These are phyloP conservation scores for Sporothrix schenckii DNA, from an alignment of 2,329 filamentous ascomycete species.

Conservation along the genomic window DNA sequence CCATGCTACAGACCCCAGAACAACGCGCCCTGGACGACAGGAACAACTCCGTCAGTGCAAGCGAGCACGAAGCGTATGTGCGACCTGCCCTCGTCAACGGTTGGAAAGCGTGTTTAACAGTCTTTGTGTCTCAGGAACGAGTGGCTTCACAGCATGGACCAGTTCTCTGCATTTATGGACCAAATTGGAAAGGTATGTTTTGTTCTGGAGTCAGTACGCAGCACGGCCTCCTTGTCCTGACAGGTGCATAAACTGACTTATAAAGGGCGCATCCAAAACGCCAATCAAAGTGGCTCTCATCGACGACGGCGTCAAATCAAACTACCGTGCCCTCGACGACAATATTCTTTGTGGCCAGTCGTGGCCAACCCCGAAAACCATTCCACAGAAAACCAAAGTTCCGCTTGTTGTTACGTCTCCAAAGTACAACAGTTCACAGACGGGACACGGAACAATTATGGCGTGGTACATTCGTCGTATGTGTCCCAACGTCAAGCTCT, in stretches of 20 bases:
- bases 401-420: constrained; percentile 19
- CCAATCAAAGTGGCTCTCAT: constrained; percentile 23
- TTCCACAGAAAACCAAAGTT: not conserved
- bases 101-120: constrained; percentile 12
- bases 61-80: constrained; percentile 24
- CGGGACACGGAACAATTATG: constrained; percentile 21
- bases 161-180: constrained; percentile 22
- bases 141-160: constrained; percentile 26
- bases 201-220: not conserved
- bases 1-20: constrained; percentile 6
- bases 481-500: constrained; percentile 20
- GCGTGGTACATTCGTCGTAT: constrained; percentile 26
- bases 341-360: constrained; percentile 23
- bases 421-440: constrained; percentile 24
- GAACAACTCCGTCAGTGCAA: constrained; percentile 14
- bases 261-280: constrained; percentile 12
- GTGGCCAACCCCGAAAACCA: constrained; percentile 17
- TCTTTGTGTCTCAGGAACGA: not conserved
- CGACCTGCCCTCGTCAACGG: not conserved
- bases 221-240: not conserved
- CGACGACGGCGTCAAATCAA: constrained; percentile 23
- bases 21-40: constrained; percentile 7
- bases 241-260: not conserved
- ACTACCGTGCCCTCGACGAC: constrained; percentile 22
- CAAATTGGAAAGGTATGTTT: constrained; percentile 22